Base-by-base conservation (phyloP, 2,329 filamentous ascomycete species). In the Leptographium galeiforme region DNA sequence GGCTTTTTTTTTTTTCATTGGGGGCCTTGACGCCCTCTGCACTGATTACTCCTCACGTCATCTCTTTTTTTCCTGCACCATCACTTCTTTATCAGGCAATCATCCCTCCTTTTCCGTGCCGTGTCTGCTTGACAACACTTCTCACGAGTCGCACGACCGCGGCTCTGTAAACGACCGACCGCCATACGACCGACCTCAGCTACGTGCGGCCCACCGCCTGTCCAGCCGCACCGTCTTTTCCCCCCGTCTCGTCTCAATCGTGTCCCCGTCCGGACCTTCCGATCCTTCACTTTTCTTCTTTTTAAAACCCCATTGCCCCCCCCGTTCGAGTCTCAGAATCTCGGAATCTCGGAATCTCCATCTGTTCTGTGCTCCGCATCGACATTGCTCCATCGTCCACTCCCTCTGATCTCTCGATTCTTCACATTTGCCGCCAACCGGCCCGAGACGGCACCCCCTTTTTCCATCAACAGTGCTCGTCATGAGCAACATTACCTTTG, bases 401-500 rank as follows among this genome's bases (percentile, higher is more conserved):
- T 8, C 43, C 48, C 47, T 48, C 30, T 18, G 19, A 30, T n/a
- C 25, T 25, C 25, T 2, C 25, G 25, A 25, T 25, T 25, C 25
- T 25, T 25, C 25, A 25, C 25, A 25, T 25, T 25, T 25, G 25
- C 34, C 34, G 34, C 4, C 34, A 8, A 36, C 34, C 34, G 34
- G 8, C 34, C 34, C 8, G 34, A 36, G 34, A 36, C 8, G 12
- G 25, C 5, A 25, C 25, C 34, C 39, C 39, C 39, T 41, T 18
- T 41, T 41, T n/a, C 39, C 10, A 6, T 19, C 40, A 43, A 14
- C n/a, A 18, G 8, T 10, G 25, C 25, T 25, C 25, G 25, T 25
- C 25, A 74, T 73, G 71, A 67, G 67, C 58, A 71, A 71, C 64
- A 61, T 67, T 57, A 65, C 67, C 54, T 57, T 65, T 62, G 62